Evolutionary conservation across 768 basidiomycete genomes (phyloP).

Genomic region (Leccinum incarnatum): DNA sequence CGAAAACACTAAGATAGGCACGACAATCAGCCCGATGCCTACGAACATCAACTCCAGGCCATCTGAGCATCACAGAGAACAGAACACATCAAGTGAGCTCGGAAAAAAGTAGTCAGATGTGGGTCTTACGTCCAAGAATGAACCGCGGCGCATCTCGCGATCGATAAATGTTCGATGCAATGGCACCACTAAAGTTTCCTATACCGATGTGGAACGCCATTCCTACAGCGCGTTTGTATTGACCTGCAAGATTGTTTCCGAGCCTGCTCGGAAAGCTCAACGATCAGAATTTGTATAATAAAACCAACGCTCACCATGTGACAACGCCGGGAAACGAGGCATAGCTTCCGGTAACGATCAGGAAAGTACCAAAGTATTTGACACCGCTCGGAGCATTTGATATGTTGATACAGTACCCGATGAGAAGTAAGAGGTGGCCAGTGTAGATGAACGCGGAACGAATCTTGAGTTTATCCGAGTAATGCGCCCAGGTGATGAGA

Average conservation of each 20-base stretch:
- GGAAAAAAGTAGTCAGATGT: not conserved
- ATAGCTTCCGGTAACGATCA: conserved; percentile 59
- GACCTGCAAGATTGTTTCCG: conserved; percentile 51
- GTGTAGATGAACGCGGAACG: conserved; percentile 61
- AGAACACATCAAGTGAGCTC: not conserved
- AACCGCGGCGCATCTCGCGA: conserved; percentile 39
- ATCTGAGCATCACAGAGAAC: not conserved
- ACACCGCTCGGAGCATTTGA: conserved; percentile 47
- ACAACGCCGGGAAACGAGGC: conserved; percentile 57
- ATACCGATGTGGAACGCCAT: conserved; percentile 53
- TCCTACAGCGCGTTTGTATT: conserved; percentile 67
- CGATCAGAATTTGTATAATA: not conserved
- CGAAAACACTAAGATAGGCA: not conserved
- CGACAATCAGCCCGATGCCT: not conserved
- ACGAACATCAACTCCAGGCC: not conserved
- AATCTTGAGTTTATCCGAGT: conserved; percentile 53
- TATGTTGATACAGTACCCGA: conserved; percentile 66
- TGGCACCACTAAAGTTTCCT: conserved; percentile 67
- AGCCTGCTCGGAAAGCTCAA: conserved; percentile 41
- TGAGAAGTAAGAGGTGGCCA: conserved; percentile 47
- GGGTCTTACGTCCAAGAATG: not conserved
- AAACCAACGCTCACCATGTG: conserved; percentile 47
- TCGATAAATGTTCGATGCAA: conserved; percentile 63
- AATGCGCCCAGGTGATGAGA: conserved; percentile 50
- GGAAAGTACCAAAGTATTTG: conserved; percentile 75